Evolutionary conservation across 371 early-diverging fungal genomes (phyloP).

Genomic region (Saksenaea vasiformis): DNA sequence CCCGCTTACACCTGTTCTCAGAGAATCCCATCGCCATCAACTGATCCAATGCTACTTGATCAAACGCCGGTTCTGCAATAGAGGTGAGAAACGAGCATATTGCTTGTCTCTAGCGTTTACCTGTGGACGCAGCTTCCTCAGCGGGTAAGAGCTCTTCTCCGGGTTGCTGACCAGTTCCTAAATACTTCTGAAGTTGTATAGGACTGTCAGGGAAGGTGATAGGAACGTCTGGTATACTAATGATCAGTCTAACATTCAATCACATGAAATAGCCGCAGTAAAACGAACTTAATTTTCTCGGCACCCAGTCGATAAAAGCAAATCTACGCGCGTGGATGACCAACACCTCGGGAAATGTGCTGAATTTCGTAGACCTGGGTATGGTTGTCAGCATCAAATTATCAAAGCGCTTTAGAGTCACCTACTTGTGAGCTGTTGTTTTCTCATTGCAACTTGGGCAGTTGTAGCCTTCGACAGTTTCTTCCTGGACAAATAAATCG

Average conservation of each 20-base stretch:
- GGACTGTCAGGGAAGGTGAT: conserved; percentile 55
- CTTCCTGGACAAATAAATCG: conserved; percentile 57
- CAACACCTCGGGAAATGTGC: conserved; percentile 84
- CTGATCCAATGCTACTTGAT: conserved; percentile 70
- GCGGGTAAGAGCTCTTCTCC: conserved; percentile 80
- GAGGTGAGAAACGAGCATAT: neutral
- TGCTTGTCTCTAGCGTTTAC: neutral
- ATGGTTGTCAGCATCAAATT: neutral
- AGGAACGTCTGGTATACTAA: conserved; percentile 50
- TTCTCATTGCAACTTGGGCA: conserved; percentile 80
- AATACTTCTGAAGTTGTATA: conserved; percentile 64
- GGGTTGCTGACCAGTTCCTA: conserved; percentile 66
- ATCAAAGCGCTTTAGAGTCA: neutral
- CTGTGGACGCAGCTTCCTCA: conserved; percentile 36
- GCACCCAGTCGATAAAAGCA: conserved; percentile 89
- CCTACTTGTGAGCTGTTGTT: conserved; percentile 71
- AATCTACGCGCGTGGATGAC: conserved; percentile 84
- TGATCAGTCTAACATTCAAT: neutral
- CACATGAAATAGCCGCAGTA: neutral
- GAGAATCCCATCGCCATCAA: conserved; percentile 92
- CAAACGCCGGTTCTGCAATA: conserved; percentile 50
- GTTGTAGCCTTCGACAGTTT: conserved; percentile 69
- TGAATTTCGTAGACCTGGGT: conserved; percentile 70
- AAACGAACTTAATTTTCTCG: conserved; percentile 68
- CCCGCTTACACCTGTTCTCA: conserved; percentile 78